Percentiles rank a stretch among this genome's conserved stretches.
Evolutionary conservation across 2,329 filamentous ascomycete genomes (phyloP).

Genomic region (Cordyceps militaris): DNA sequence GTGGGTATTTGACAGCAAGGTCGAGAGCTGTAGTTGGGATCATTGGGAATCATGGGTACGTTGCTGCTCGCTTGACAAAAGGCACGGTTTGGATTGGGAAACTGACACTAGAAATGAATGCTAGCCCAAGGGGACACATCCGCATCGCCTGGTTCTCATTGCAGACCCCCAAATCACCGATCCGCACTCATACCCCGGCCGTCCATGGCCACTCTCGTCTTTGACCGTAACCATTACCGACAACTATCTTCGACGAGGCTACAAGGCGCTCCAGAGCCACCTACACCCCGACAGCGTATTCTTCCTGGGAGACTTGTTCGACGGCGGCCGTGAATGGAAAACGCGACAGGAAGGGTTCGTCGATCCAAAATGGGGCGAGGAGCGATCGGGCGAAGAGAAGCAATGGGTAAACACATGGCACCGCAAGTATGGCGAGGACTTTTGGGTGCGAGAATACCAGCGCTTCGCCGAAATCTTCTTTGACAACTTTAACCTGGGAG

Average conservation of each 20-base stretch:
- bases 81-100: background rate
- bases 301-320: slow-evolving; percentile 91
- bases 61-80: slow-evolving; percentile 4
- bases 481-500: slow-evolving; percentile 55
- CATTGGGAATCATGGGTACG: slow-evolving; percentile 90
- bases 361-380: slow-evolving; percentile 52
- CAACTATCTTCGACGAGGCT: slow-evolving; percentile 79
- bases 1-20: slow-evolving; percentile 63
- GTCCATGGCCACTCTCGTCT: slow-evolving; percentile 53
- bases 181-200: slow-evolving; percentile 87
- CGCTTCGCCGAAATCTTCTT: slow-evolving; percentile 86
- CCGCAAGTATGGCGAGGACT: slow-evolving; percentile 68
- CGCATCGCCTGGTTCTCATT: slow-evolving; percentile 77
- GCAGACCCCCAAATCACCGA: slow-evolving; percentile 91
- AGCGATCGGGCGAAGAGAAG: slow-evolving; percentile 44
- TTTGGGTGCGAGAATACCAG: slow-evolving; percentile 80
- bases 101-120: slow-evolving; percentile 17
- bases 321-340: slow-evolving; percentile 92
- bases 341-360: slow-evolving; percentile 55
- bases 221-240: slow-evolving; percentile 64
- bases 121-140: slow-evolving; percentile 68
- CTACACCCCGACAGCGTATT: slow-evolving; percentile 82
- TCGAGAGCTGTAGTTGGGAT: slow-evolving; percentile 71
- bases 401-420: slow-evolving; percentile 58
- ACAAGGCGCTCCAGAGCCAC: slow-evolving; percentile 65